These are phyloP conservation scores for Skeletonema tropicum DNA, from an alignment of 108 stramenopile species.

Conservation along the genomic window DNA sequence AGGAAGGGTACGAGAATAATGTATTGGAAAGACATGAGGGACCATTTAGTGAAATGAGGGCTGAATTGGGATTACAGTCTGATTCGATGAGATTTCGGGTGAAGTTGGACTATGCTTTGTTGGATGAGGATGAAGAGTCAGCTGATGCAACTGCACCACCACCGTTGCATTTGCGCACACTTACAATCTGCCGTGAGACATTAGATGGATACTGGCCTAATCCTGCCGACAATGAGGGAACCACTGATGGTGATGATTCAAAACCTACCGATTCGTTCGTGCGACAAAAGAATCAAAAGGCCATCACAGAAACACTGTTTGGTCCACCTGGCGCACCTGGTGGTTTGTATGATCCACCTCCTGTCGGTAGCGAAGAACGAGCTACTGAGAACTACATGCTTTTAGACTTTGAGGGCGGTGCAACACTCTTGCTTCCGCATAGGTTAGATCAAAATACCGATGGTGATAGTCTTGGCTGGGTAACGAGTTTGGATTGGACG, in stretches of 20 bases:
- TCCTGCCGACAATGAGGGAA: conserved; percentile 29
- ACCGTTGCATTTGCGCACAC: conserved; percentile 70
- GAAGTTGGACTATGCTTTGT: conserved; percentile 76
- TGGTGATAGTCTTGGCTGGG: conserved; percentile 67
- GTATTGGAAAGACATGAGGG: conserved; percentile 53
- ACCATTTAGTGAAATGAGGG: conserved; percentile 73
- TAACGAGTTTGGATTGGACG: conserved; percentile 87
- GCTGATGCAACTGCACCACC: conserved; percentile 34
- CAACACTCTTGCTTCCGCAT: conserved; percentile 78
- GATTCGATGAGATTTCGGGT: conserved; percentile 76
- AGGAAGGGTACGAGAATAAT: conserved; percentile 1
- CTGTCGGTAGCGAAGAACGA: conserved; percentile 71
- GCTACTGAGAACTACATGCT: conserved; percentile 70
- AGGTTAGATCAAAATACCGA: conserved; percentile 68
- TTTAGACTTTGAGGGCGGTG: conserved; percentile 84
- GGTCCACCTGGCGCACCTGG: conserved; percentile 81
- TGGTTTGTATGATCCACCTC: conserved; percentile 89
- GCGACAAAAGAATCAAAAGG: conserved; percentile 36
- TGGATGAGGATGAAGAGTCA: conserved; percentile 23
- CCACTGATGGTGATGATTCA: conserved; percentile 10
- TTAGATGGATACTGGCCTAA: conserved; percentile 71
- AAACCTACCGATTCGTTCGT: conserved; percentile 13
- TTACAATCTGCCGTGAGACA: conserved; percentile 87
- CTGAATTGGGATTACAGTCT: conserved; percentile 75
- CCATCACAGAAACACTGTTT: conserved; percentile 55